Conservation (phyloP, 1,284 basidiomycete genomes). For the Porodaedalea pini region DNA sequence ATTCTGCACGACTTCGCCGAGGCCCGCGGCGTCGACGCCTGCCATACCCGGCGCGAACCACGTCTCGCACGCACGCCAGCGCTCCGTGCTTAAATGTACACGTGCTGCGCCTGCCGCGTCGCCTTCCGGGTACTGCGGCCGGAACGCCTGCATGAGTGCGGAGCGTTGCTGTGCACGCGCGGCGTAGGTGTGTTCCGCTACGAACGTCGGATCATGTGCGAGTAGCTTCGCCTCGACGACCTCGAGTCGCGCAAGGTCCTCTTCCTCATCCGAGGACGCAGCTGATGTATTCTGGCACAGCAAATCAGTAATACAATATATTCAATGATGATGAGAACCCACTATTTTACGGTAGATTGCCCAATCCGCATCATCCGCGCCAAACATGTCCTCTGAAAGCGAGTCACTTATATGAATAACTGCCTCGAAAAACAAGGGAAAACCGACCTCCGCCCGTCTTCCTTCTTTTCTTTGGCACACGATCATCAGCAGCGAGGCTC, state of each 20-base stretch:
- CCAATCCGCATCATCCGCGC: constrained; percentile 96
- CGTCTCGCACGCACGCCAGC: constrained; percentile 90
- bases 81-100: constrained; percentile 91
- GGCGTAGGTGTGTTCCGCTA: constrained; percentile 76
- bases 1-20: constrained; percentile 87
- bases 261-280: constrained; percentile 94
- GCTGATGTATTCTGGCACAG: constrained; percentile 67
- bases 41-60: constrained; percentile 94
- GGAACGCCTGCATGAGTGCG: constrained; percentile 82
- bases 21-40: constrained; percentile 90
- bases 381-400: constrained; percentile 84
- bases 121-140: constrained; percentile 65
- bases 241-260: constrained; percentile 75
- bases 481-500: constrained; percentile 81
- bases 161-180: constrained; percentile 75
- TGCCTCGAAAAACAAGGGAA: background rate
- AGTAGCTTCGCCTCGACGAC: constrained; percentile 81
- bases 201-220: constrained; percentile 81
- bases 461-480: constrained; percentile 75
- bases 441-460: constrained; percentile 70
- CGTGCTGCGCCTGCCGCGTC: constrained; percentile 72
- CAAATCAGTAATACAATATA: background rate
- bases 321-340: constrained; percentile 25
- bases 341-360: constrained; percentile 97
- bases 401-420: background rate